Base-by-base conservation (phyloP, 768 basidiomycete species). In the Saitozyma podzolica region DNA sequence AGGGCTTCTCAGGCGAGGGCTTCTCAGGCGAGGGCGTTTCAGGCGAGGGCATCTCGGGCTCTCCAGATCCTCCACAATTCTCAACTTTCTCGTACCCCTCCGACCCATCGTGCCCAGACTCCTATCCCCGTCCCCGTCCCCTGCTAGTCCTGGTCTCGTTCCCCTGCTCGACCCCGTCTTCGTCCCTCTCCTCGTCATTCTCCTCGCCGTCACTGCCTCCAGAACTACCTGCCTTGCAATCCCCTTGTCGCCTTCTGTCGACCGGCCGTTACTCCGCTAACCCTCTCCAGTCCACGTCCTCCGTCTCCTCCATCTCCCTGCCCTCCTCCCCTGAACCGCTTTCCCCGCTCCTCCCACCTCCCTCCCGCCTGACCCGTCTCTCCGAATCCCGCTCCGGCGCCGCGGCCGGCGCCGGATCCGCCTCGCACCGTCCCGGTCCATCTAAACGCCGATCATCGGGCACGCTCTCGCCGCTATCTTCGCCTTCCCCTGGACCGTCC, bases 201-300 rank as follows among this genome's bases (percentile, higher is more conserved):
- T 43, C 13, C 41, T 10, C 11, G 39, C 42, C 6, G 1, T 39
- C 56, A 3, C 8, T 47, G 10, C 11, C 48, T 13, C 19, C 9
- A 48, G 40, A 60, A 55, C 58, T 55, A 17, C 20, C 6, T 6
- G 10, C 40, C 56, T 48, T 17, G 8, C 20, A 42, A 10, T 56
- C 55, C 13, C 20, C 45, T 17, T 9, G 16, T 45, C 10, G 17
- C 42, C 43, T 3, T 51, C 51, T 47, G 17, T 9, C 40, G 16
- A 16, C 16, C 40, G 13, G 20, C 29, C 8, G 13, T 56, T 29
- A 19, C 19, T 29, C 56, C 56, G 39, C 11, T 11, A 45, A 29
- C 54, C n/a, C 53, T 54, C 43, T 50, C 54, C 40, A 42, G 54
- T 48, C 17, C 47, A 45, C 29, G 43, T 40, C 60, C 58, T 51